Percentiles rank a stretch among this genome's conserved stretches.
phyloP scores from a whole-genome alignment of 2,329 filamentous ascomycete species.

The Chrysoporthe deuterocubensis region DNA sequence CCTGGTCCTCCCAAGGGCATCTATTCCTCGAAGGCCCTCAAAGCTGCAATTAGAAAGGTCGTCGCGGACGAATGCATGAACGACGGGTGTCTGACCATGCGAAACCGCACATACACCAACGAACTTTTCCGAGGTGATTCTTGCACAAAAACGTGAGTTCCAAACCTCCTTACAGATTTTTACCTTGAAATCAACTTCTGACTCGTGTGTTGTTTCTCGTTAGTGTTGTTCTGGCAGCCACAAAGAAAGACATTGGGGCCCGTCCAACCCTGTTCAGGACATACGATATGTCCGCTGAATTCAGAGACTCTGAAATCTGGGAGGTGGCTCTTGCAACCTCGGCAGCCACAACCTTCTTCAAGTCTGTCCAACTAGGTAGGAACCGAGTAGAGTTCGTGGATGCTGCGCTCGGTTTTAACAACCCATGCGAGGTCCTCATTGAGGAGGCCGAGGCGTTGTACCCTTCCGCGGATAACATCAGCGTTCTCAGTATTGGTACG shows the following conservation, averaged over 20 bases:
- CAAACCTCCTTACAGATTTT: background rate
- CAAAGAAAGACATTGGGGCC: conserved; percentile 36
- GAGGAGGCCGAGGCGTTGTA: conserved; percentile 35
- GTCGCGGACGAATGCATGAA: conserved; percentile 3
- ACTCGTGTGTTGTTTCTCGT: conserved; percentile 5
- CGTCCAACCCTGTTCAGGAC: conserved; percentile 36
- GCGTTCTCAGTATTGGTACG: conserved; percentile 36
- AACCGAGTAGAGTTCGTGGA: conserved; percentile 36
- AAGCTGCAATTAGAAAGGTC: conserved; percentile 33
- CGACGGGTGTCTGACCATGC: background rate
- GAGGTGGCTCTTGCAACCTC: conserved; percentile 34
- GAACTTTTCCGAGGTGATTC: conserved; percentile 30
- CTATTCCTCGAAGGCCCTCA: conserved; percentile 35
- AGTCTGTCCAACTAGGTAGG: conserved; percentile 35
- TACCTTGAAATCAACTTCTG: too few species aligned
- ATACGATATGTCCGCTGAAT: conserved; percentile 32
- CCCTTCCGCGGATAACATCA: conserved; percentile 25
- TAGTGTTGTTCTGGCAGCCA: conserved; percentile 36
- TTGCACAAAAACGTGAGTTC: conserved; percentile 35
- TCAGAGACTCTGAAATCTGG: conserved; percentile 36
- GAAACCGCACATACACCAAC: conserved; percentile 5
- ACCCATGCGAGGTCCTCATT: conserved; percentile 38
- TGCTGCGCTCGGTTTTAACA: conserved; percentile 39
- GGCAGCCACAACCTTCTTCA: conserved; percentile 36
- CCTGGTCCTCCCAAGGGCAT: conserved; percentile 29